phyloP scores from a whole-genome alignment of 148 eudicot species.

The Camellia japonica region DNA sequence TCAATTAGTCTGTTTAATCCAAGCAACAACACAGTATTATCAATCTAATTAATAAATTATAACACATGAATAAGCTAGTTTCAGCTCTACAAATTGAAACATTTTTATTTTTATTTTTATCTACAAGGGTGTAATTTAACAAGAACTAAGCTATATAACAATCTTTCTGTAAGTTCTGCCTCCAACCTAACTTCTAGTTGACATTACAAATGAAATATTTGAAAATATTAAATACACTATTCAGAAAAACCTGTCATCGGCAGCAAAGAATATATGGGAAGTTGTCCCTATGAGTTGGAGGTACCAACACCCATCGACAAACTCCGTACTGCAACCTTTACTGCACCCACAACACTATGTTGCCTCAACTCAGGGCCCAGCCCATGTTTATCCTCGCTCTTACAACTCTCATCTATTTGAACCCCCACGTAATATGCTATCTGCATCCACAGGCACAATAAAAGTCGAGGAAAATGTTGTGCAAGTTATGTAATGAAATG shows the following conservation, averaged over 20 bases:
- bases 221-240: neutral
- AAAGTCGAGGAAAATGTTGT: neutral
- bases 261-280: neutral
- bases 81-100: neutral
- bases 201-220: neutral
- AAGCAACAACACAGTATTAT: neutral
- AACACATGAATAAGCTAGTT: neutral
- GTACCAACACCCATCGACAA: conserved; percentile 53
- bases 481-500: neutral
- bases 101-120: neutral
- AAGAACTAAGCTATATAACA: neutral
- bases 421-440: conserved; percentile 75
- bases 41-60: neutral
- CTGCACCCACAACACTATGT: conserved; percentile 73
- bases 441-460: conserved; percentile 26
- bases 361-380: conserved; percentile 56
- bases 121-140: neutral
- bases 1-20: neutral
- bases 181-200: conserved; percentile 5
- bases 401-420: conserved; percentile 47
- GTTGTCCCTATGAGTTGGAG: conserved; percentile 31
- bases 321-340: conserved; percentile 76
- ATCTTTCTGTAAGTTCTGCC: neutral
- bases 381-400: conserved; percentile 28
- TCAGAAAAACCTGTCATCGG: neutral